Evolutionary conservation across 106 monocot genomes (phyloP).

Genomic region (Dendrobium catenatum): DNA sequence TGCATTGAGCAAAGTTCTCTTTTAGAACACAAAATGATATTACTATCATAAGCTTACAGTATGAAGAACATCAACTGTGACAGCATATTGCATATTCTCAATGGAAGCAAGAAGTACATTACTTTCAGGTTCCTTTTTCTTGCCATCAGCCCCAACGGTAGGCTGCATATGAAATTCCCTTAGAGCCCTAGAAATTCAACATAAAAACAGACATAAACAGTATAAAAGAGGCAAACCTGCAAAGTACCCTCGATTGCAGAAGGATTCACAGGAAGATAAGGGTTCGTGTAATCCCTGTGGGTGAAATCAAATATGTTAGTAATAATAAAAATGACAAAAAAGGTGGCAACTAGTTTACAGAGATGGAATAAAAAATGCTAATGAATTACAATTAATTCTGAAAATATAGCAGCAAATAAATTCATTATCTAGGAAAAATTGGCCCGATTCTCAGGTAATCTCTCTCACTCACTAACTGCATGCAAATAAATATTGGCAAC

Average conservation of each 20-base stretch:
- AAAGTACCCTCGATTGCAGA: conserved; percentile 66
- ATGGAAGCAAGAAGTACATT: conserved; percentile 73
- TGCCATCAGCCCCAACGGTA: conserved; percentile 51
- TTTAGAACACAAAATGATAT: neutral
- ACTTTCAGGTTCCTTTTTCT: conserved; percentile 60
- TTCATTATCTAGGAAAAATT: neutral
- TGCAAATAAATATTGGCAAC: neutral
- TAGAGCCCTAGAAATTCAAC: neutral
- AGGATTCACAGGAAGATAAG: conserved; percentile 71
- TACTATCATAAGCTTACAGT: conserved; percentile 21
- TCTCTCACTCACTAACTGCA: neutral
- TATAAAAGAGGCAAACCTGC: conserved; percentile 35
- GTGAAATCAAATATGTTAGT: conserved; percentile 1
- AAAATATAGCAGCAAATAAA: neutral
- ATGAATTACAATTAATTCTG: neutral
- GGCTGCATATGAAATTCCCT: conserved; percentile 24
- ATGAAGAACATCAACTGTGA: conserved; percentile 71
- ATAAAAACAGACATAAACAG: neutral
- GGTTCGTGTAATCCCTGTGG: conserved; percentile 64
- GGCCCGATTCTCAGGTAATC: neutral
- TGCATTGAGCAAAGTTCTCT: neutral
- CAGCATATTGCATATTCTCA: conserved; percentile 72
- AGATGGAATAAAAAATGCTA: neutral
- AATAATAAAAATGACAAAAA: neutral
- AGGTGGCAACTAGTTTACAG: neutral